phyloP scores from a whole-genome alignment of 805 yeast species.

The Suhomyces faveliae region DNA sequence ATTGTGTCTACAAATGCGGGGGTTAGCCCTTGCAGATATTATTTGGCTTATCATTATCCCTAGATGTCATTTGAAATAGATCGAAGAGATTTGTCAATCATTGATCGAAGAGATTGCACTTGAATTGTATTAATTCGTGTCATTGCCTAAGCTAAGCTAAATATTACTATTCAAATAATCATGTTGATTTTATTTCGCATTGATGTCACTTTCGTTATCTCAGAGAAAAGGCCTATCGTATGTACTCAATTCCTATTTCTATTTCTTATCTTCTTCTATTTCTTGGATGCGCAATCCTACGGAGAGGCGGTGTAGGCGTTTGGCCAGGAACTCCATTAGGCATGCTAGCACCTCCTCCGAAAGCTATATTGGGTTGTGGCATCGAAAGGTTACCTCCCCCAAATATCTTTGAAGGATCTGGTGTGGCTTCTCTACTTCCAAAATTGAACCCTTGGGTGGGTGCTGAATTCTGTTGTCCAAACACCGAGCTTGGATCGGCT shows the following conservation, averaged over 20 bases:
- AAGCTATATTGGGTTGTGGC: constrained; percentile 4
- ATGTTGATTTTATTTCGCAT: too few species aligned
- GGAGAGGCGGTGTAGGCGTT: constrained; percentile 9
- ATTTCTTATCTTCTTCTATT: constrained; percentile 3
- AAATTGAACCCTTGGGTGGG: constrained; percentile 18
- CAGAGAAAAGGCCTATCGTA: neutral
- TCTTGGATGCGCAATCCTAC: constrained; percentile 13
- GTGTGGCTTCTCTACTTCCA: constrained; percentile 24
- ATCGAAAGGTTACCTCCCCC: constrained; percentile 14
- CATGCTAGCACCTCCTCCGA: neutral
- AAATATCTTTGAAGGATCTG: constrained; percentile 34
- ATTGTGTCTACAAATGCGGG: neutral
- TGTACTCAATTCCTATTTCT: neutral
- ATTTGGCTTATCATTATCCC: too few species aligned
- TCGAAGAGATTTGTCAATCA: too few species aligned
- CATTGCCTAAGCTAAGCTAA: too few species aligned
- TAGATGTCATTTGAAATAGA: too few species aligned
- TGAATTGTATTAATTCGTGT: too few species aligned
- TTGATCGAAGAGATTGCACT: too few species aligned
- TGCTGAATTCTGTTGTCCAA: constrained; percentile 6
- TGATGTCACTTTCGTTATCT: neutral
- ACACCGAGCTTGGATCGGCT: constrained; percentile 6
- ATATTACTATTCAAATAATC: too few species aligned
- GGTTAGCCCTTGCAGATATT: neutral
- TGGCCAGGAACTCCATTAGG: constrained; percentile 3